Conservation (phyloP, 768 basidiomycete genomes). For the Nevesoporus exiguus region DNA sequence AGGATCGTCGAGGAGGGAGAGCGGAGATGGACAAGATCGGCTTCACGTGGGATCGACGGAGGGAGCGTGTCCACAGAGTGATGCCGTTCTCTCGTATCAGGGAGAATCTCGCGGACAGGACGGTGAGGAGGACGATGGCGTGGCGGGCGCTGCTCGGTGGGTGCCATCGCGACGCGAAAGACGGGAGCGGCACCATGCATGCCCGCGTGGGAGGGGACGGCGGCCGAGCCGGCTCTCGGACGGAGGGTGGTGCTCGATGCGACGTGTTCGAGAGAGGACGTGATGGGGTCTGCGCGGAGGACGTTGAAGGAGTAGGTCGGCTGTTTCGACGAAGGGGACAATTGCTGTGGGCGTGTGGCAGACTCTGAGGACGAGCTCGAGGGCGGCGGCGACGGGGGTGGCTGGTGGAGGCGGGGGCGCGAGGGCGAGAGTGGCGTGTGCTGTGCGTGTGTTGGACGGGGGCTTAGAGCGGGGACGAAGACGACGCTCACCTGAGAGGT, state of each 20-base stretch:
- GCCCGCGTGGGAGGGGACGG: conserved; percentile 16
- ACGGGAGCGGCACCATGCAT: conserved; percentile 35
- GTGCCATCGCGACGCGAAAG: conserved; percentile 37
- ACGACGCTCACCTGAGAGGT: conserved; percentile 9
- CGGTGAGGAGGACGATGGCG: conserved; percentile 21
- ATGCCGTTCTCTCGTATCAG: conserved; percentile 26
- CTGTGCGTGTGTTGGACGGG: not conserved
- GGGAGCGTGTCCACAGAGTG: conserved; percentile 19
- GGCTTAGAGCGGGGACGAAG: conserved; percentile 7
- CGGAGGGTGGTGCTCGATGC: conserved; percentile 40
- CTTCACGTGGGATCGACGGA: conserved; percentile 31
- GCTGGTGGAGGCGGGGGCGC: conserved; percentile 10
- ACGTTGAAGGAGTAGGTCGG: conserved; percentile 41
- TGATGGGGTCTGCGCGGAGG: conserved; percentile 41
- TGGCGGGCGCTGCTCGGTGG: conserved; percentile 14
- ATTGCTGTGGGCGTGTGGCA: conserved; percentile 17
- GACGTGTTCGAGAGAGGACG: conserved; percentile 42
- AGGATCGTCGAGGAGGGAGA: conserved; percentile 32
- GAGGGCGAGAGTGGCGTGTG: conserved; percentile 6
- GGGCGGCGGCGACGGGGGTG: conserved; percentile 24
- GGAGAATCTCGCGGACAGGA: conserved; percentile 23
- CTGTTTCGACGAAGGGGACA: conserved; percentile 12
- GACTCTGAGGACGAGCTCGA: conserved; percentile 30
- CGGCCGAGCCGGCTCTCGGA: conserved; percentile 24
- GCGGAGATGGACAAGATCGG: conserved; percentile 29